phyloP scores from a whole-genome alignment of 176 grass and related monocot genomes.

The Oropetium thomaeum region DNA sequence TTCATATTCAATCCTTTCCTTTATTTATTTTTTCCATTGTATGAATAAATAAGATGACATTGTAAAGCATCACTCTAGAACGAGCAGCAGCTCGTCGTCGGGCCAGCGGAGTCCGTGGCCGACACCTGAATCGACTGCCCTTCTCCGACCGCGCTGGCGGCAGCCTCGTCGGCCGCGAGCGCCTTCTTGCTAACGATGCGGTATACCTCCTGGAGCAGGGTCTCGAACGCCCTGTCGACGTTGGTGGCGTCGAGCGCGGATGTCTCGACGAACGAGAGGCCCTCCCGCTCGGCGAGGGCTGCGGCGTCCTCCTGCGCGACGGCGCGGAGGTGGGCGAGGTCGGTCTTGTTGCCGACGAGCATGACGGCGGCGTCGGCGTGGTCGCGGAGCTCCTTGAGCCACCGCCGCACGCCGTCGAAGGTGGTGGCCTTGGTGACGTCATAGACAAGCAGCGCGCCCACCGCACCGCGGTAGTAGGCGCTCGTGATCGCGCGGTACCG shows the following conservation, averaged over 20 bases:
- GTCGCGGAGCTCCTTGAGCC: conserved; percentile 76
- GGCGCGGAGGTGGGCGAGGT: conserved; percentile 57
- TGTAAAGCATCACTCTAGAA: conserved; percentile 32
- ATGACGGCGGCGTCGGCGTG: conserved; percentile 60
- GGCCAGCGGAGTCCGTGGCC: not conserved
- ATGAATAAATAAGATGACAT: no score
- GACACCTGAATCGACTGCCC: conserved; percentile 49
- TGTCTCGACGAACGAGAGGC: conserved; percentile 69
- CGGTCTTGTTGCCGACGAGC: conserved; percentile 83
- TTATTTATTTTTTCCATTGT: not conserved
- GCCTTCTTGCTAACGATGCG: conserved; percentile 54
- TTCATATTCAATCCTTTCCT: not conserved
- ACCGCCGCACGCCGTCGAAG: conserved; percentile 60
- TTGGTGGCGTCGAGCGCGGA: conserved; percentile 78
- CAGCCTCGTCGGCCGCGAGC: conserved; percentile 3
- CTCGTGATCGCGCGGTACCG: conserved; percentile 78
- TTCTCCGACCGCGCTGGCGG: conserved; percentile 18
- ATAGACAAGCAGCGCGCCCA: conserved; percentile 71
- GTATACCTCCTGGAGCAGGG: conserved; percentile 56
- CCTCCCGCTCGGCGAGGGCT: conserved; percentile 52
- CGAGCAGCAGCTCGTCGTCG: conserved; percentile 50
- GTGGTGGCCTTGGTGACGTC: conserved; percentile 68
- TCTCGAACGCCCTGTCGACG: conserved; percentile 63
- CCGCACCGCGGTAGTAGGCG: conserved; percentile 76
- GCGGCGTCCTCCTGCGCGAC: conserved; percentile 48